Evolutionary conservation across 208 protist genomes (phyloP).

Genomic region (Angomonas ambiguus): DNA sequence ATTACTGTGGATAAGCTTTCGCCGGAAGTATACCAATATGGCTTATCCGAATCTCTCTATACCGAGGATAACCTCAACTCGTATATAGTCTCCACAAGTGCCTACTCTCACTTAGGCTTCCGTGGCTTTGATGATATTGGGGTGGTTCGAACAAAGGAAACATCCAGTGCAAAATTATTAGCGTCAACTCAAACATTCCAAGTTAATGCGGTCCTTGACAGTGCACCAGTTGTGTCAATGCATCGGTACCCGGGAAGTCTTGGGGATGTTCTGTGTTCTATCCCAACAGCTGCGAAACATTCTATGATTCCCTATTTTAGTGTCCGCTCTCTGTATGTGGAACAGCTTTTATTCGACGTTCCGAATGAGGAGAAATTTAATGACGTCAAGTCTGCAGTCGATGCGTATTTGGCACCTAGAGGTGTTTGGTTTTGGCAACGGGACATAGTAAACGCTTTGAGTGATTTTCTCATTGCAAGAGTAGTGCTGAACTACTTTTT

Average conservation of each 20-base stretch:
- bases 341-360: constrained; percentile 13
- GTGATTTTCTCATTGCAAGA: constrained; percentile 33
- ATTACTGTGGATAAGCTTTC: not conserved
- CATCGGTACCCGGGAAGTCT: constrained; percentile 34
- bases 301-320: constrained; percentile 22
- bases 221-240: constrained; percentile 33
- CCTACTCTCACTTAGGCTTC: not conserved
- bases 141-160: not conserved
- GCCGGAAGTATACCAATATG: not conserved
- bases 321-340: constrained; percentile 8
- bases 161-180: not conserved
- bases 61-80: not conserved
- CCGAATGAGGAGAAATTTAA: constrained; percentile 13
- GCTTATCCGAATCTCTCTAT: not conserved
- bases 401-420: constrained; percentile 5
- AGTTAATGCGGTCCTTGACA: constrained; percentile 24
- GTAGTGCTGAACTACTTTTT: constrained; percentile 90
- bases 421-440: constrained; percentile 1
- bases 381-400: constrained; percentile 11
- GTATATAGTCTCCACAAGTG: constrained; percentile 1
- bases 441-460: constrained; percentile 20
- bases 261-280: constrained; percentile 21
- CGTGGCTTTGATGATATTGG: not conserved
- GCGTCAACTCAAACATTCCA: not conserved
- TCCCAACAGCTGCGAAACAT: constrained; percentile 11